These are phyloP conservation scores for Elongisporangium anandrum DNA, from an alignment of 352 stramenopile genomes.

Conservation along the genomic window DNA sequence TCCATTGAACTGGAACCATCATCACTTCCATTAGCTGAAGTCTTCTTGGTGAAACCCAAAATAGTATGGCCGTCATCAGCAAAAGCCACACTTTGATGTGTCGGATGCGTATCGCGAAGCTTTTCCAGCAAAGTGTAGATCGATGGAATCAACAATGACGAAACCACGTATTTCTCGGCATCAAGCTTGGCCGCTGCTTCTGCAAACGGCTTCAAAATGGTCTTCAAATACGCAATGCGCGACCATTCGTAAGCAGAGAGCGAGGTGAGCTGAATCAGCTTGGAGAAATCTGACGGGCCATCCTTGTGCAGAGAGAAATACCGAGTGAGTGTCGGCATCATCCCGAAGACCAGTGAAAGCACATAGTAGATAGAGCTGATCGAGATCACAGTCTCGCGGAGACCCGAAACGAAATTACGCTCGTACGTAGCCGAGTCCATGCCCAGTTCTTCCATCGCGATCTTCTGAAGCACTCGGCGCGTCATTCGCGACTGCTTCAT, in stretches of 20 bases:
- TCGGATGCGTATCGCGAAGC: constrained; percentile 24
- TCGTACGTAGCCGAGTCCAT: constrained; percentile 35
- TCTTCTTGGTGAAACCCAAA: constrained; percentile 1
- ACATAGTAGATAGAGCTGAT: constrained; percentile 47
- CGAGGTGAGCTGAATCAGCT: constrained; percentile 57
- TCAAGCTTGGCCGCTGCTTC: constrained; percentile 58
- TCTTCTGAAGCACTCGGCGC: constrained; percentile 32
- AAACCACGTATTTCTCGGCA: constrained; percentile 49
- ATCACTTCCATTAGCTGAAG: constrained; percentile 6
- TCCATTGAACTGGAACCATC: constrained; percentile 6
- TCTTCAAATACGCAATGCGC: constrained; percentile 47
- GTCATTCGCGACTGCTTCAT: constrained; percentile 55
- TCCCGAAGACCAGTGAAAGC: constrained; percentile 35
- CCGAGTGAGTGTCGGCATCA: constrained; percentile 50
- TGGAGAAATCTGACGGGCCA: constrained; percentile 53
- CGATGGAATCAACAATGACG: constrained; percentile 65
- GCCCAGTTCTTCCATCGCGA: constrained; percentile 46
- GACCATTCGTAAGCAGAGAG: constrained; percentile 74
- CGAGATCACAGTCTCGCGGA: constrained; percentile 33
- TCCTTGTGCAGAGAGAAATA: constrained; percentile 69
- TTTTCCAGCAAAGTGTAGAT: constrained; percentile 68
- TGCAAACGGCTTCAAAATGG: constrained; percentile 64
- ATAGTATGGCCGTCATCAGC: constrained; percentile 1
- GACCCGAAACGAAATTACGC: constrained; percentile 33
- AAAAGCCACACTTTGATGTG: neutral